These are phyloP conservation scores for Fagopyrum homotropicum DNA, from an alignment of 148 eudicot species.

Conservation along the genomic window DNA sequence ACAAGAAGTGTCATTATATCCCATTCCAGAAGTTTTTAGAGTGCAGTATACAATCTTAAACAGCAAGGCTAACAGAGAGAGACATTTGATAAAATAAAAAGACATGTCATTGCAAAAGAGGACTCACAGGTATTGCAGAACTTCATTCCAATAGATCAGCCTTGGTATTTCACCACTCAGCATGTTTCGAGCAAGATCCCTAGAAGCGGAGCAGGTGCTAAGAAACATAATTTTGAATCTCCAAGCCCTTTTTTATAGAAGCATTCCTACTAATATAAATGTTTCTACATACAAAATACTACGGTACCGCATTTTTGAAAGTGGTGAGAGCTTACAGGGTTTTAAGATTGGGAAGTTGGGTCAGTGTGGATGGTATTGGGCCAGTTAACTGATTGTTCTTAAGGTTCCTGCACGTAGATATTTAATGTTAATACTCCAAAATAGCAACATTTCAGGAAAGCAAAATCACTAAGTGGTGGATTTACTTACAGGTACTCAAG, in stretches of 20 bases:
- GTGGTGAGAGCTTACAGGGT: constrained; percentile 38
- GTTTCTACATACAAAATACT: background rate
- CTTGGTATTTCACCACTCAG: constrained; percentile 66
- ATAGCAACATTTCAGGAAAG: background rate
- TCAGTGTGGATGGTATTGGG: constrained; percentile 61
- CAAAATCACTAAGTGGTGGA: background rate
- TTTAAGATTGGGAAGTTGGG: constrained; percentile 63
- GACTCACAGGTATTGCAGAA: constrained; percentile 60
- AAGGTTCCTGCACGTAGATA: constrained; percentile 35
- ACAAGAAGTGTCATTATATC: background rate
- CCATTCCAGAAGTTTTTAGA: background rate
- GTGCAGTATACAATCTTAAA: background rate
- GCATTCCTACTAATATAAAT: background rate
- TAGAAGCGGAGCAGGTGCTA: constrained; percentile 9
- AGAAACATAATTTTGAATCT: background rate
- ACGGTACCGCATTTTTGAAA: background rate
- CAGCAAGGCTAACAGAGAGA: background rate
- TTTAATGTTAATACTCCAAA: background rate
- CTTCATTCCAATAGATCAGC: constrained; percentile 73
- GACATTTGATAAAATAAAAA: too few relatives aligned
- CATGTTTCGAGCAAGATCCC: constrained; percentile 63
- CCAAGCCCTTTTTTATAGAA: background rate
- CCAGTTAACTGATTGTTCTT: constrained; percentile 59
- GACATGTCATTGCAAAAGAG: background rate
- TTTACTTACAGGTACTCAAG: constrained; percentile 53